phyloP scores from a whole-genome alignment of 2,329 filamentous ascomycete species.

The Neofusicoccum sp. region DNA sequence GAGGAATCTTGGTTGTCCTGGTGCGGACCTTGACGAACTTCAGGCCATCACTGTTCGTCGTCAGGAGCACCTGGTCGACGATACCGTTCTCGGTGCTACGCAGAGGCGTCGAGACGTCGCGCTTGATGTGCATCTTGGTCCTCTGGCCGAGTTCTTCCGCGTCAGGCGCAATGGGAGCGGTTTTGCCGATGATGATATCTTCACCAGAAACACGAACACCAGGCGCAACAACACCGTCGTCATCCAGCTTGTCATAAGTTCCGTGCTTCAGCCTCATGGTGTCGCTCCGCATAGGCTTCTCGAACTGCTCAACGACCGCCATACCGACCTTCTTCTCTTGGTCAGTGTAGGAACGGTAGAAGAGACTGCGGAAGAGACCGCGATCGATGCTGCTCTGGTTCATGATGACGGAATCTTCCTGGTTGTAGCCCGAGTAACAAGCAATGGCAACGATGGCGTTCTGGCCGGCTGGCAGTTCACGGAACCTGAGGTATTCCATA shows the following conservation, averaged over 20 bases:
- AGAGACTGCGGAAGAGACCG: constrained; percentile 94
- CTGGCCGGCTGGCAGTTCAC: constrained; percentile 93
- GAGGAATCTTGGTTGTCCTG: constrained; percentile 94
- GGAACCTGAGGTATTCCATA: constrained; percentile 99
- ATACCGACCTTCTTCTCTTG: constrained; percentile 96
- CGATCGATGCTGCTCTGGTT: constrained; percentile 99
- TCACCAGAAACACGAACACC: constrained; percentile 95
- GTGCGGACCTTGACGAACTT: constrained; percentile 98
- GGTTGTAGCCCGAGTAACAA: constrained; percentile 98
- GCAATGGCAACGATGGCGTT: constrained; percentile 98
- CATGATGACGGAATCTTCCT: constrained; percentile 99
- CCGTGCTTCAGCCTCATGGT: constrained; percentile 92
- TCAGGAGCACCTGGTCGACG: constrained; percentile 88
- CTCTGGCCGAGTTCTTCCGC: constrained; percentile 91
- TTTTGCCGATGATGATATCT: constrained; percentile 99
- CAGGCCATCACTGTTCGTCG: constrained; percentile 90
- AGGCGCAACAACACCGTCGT: constrained; percentile 91
- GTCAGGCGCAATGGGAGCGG: constrained; percentile 89
- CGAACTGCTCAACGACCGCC: constrained; percentile 89
- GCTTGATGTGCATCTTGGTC: constrained; percentile 86
- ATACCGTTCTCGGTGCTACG: constrained; percentile 97
- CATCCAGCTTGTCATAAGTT: constrained; percentile 96
- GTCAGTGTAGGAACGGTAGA: constrained; percentile 97
- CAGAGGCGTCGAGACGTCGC: constrained; percentile 92
- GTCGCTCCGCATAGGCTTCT: constrained; percentile 87